phyloP scores from a whole-genome alignment of 2,329 filamentous ascomycete genomes.

The Purpureocillium takamizusanense region DNA sequence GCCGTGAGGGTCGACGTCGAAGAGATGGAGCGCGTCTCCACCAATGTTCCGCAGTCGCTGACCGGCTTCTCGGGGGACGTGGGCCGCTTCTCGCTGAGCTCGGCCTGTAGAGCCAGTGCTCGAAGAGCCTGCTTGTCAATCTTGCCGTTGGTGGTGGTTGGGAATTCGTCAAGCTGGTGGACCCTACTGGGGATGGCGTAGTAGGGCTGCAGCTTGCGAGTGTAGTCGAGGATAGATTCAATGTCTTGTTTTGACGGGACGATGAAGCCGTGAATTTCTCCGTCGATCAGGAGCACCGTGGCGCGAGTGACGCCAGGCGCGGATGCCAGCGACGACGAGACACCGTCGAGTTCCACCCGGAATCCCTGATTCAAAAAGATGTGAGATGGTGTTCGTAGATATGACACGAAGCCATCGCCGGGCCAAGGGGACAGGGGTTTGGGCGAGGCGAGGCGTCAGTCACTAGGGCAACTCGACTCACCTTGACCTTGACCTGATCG shows the following conservation, averaged over 20 bases:
- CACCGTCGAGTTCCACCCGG: conserved; percentile 50
- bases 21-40: conserved; percentile 19
- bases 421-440: no score
- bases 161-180: conserved; percentile 32
- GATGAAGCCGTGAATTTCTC: conserved; percentile 41
- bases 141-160: conserved; percentile 47
- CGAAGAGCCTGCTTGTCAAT: conserved; percentile 40
- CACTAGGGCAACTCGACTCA: conserved; percentile 10
- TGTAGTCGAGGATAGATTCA: conserved; percentile 27
- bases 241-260: conserved; percentile 24
- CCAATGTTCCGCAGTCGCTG: conserved; percentile 12
- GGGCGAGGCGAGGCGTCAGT: background rate
- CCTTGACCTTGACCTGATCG: conserved; percentile 54
- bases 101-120: conserved; percentile 16
- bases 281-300: conserved; percentile 36
- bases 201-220: conserved; percentile 38
- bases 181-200: conserved; percentile 43
- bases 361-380: conserved; percentile 33
- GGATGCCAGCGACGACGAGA: conserved; percentile 39
- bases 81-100: conserved; percentile 2
- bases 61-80: conserved; percentile 1
- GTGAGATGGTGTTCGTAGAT: no score
- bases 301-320: conserved; percentile 37
- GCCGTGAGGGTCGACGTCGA: conserved; percentile 19
- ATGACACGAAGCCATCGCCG: no score